Base-by-base conservation (phyloP, 495 filamentous ascomycete genomes). In the Collariella sp. region DNA sequence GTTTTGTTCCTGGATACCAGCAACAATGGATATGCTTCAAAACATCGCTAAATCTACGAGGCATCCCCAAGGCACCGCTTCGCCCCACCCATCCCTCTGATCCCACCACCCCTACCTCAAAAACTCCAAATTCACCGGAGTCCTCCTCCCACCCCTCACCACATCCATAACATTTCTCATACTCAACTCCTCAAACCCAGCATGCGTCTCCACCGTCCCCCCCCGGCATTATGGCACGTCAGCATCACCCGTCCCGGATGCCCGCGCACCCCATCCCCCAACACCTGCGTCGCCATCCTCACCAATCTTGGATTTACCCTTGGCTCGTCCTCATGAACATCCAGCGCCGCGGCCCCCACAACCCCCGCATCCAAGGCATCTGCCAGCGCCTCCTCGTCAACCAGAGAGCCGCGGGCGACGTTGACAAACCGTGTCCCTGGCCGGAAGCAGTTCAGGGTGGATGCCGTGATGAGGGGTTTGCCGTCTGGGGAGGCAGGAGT, bases 151-250 rank as follows among this genome's bases (percentile, higher is more conserved):
- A 3, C 73, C 78, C 31, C 66, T 58, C 7, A 86, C 63, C 50
- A 83, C 84, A 1, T 72, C 75, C 59, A 83, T 67, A 29, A 89
- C 79, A 68, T 89, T 89, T 66, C 81, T 72, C 82, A 89, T 87
- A 23, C 78, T 80, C 62, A 88, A 58, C 62, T 79, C 74, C 72
- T 91, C 86, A 63, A 89, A 89, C 6, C 83, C 84, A 16, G 79
- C 70, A 59, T 86, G 82, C 48, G 82, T 84, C 67, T 89, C 84
- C 33, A 89, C 66, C 18, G 82, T 83, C 4, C 81, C 84, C 10
- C 86, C 85, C 7, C n/a, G n/a, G 85, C 87, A 62, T 86, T 88
- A 65, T 89, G 85, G 18, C 77, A 76, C 47, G 84, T 77, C 57
- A 87, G 64, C 68, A 83, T 79, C 1, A 84, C 85, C 48, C 61